phyloP scores from a whole-genome alignment of 306 rosid species.

The Prunus armeniaca region DNA sequence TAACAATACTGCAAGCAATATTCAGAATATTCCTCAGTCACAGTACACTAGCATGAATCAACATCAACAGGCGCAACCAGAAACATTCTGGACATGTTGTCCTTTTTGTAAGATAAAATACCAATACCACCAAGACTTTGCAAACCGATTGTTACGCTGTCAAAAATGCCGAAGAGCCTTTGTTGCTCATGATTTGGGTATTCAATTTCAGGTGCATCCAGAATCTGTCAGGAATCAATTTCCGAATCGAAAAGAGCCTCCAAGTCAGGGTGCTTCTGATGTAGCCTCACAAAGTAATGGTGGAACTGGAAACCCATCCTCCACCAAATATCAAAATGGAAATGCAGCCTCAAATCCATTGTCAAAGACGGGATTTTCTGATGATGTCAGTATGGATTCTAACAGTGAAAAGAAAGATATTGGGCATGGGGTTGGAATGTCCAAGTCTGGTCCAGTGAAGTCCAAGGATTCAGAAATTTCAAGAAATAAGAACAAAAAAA shows the following conservation, averaged over 20 bases:
- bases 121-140: slow-evolving; percentile 44
- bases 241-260: slow-evolving; percentile 25
- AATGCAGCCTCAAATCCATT: slow-evolving; percentile 7
- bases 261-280: slow-evolving; percentile 39
- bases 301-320: slow-evolving; percentile 20
- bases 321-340: slow-evolving; percentile 12
- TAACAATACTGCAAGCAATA: slow-evolving; percentile 24
- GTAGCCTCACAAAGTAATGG: slow-evolving; percentile 33
- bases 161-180: slow-evolving; percentile 49
- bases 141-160: slow-evolving; percentile 45
- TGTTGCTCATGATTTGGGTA: slow-evolving; percentile 45
- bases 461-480: slow-evolving; percentile 35
- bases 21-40: slow-evolving; percentile 35
- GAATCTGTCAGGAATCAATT: slow-evolving; percentile 24
- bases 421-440: slow-evolving; percentile 26
- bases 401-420: slow-evolving; percentile 37
- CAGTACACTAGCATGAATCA: slow-evolving; percentile 25
- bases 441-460: slow-evolving; percentile 35
- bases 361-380: slow-evolving; percentile 32
- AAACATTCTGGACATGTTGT: slow-evolving; percentile 79
- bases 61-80: slow-evolving; percentile 28
- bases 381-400: slow-evolving; percentile 25
- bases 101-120: slow-evolving; percentile 47
- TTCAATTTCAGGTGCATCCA: slow-evolving; percentile 22
- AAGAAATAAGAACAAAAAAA: slow-evolving; percentile 39